These are phyloP conservation scores for Mycena chlorophos DNA, from an alignment of 768 basidiomycete species.

Conservation along the genomic window DNA sequence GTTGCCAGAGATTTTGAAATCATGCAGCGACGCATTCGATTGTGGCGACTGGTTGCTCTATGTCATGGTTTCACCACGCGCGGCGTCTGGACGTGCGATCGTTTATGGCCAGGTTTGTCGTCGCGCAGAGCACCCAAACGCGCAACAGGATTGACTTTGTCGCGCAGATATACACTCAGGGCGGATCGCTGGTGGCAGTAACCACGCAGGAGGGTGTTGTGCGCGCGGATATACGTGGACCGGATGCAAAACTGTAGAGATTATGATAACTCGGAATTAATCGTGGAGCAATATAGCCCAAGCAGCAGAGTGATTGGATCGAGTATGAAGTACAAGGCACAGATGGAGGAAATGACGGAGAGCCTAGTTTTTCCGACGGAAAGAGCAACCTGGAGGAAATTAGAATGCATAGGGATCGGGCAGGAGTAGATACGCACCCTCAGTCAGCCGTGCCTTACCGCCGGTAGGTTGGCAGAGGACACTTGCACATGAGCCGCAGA, in stretches of 20 bases:
- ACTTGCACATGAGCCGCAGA: slow-evolving; percentile 89
- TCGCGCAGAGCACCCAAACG: neutral
- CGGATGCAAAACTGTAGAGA: slow-evolving; percentile 24
- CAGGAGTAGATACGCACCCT: slow-evolving; percentile 62
- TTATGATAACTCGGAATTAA: slow-evolving; percentile 21
- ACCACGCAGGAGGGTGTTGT: slow-evolving; percentile 81
- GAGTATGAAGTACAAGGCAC: slow-evolving; percentile 13
- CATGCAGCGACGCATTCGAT: slow-evolving; percentile 64
- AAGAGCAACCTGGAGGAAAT: slow-evolving; percentile 77
- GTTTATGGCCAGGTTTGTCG: slow-evolving; percentile 66
- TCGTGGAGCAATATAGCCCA: slow-evolving; percentile 1
- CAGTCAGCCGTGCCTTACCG: slow-evolving; percentile 96
- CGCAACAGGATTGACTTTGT: slow-evolving; percentile 2
- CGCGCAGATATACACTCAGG: slow-evolving; percentile 64
- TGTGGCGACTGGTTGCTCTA: slow-evolving; percentile 82
- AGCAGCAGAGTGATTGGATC: neutral
- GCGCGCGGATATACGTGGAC: slow-evolving; percentile 54
- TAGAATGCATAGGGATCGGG: neutral
- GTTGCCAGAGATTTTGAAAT: neutral
- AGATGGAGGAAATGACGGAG: slow-evolving; percentile 25
- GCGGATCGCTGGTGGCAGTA: slow-evolving; percentile 69
- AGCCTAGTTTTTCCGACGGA: slow-evolving; percentile 89
- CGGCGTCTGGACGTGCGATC: slow-evolving; percentile 65
- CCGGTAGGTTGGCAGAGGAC: slow-evolving; percentile 98
- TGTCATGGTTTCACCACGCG: slow-evolving; percentile 64